These are phyloP conservation scores for Rhynchospora pubera DNA, from an alignment of 176 grass and related monocot genomes.

Conservation along the genomic window DNA sequence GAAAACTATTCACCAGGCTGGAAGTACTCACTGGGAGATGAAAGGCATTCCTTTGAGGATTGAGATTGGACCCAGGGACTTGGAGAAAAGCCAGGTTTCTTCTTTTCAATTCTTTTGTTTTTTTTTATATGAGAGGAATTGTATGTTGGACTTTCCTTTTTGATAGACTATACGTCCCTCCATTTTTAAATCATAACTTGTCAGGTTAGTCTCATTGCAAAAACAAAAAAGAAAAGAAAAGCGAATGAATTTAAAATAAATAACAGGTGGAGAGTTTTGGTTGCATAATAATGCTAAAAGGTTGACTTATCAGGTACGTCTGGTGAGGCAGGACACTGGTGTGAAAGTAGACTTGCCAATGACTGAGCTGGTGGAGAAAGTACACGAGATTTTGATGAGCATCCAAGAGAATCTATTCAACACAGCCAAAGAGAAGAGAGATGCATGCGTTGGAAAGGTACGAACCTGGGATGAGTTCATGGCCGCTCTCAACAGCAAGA, in stretches of 20 bases:
- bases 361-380: constrained; percentile 53
- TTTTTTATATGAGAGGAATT: not conserved
- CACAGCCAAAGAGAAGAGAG: constrained; percentile 76
- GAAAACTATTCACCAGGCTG: constrained; percentile 95
- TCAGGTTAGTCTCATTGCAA: not conserved
- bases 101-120: not conserved
- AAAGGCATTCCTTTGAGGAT: constrained; percentile 96
- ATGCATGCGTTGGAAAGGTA: constrained; percentile 59
- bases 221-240: not conserved
- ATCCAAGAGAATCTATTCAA: constrained; percentile 75
- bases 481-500: constrained; percentile 15
- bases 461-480: constrained; percentile 67
- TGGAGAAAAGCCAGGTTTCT: constrained; percentile 85
- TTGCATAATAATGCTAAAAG: not conserved
- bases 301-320: constrained; percentile 38
- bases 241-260: not conserved
- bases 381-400: too few species aligned
- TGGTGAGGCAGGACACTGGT: constrained; percentile 78
- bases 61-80: constrained; percentile 93
- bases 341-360: constrained; percentile 63
- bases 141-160: not conserved
- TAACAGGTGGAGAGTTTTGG: not conserved
- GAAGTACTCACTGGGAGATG: constrained; percentile 99
- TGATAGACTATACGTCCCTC: not conserved
- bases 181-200: not conserved